These are phyloP conservation scores for Mortierella sp. DNA, from an alignment of 371 early-diverging fungal genomes.

Conservation along the genomic window DNA sequence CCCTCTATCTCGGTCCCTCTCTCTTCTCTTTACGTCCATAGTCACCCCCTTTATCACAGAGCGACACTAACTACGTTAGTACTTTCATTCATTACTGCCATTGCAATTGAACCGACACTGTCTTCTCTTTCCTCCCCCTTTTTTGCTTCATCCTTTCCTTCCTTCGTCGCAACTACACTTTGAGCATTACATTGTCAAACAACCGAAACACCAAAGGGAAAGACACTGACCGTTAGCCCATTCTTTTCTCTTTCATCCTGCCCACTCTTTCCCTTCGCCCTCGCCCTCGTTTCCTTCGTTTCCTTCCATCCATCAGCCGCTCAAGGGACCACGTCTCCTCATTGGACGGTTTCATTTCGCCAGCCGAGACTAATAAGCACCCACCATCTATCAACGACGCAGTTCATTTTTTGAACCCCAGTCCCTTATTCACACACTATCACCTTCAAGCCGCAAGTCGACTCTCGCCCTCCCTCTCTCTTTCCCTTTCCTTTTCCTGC, in stretches of 20 bases:
- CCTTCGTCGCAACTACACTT: not conserved
- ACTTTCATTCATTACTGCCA: not conserved
- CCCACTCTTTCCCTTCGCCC: not conserved
- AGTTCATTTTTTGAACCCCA: not conserved
- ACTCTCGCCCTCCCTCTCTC: not conserved
- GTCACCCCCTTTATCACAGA: not conserved
- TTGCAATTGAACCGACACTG: not conserved
- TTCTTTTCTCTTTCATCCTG: not conserved
- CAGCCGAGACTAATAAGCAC: not conserved
- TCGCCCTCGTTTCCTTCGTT: not conserved
- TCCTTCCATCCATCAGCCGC: not conserved
- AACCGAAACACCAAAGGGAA: not conserved
- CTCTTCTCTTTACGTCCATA: not conserved
- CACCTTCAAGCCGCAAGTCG: not conserved
- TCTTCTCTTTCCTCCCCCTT: not conserved
- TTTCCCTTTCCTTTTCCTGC: not conserved
- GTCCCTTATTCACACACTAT: not conserved
- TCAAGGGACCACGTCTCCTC: not conserved
- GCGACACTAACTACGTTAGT: not conserved
- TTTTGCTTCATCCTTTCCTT: not conserved
- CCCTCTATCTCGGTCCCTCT: no score
- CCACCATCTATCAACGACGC: slow-evolving; percentile 2
- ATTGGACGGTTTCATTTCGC: not conserved
- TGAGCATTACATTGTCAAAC: not conserved
- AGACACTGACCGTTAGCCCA: not conserved